Percentiles rank a stretch among this genome's conserved stretches.
Evolutionary conservation across 2,329 filamentous ascomycete species (phyloP).

Genomic region (Claviceps sp.): DNA sequence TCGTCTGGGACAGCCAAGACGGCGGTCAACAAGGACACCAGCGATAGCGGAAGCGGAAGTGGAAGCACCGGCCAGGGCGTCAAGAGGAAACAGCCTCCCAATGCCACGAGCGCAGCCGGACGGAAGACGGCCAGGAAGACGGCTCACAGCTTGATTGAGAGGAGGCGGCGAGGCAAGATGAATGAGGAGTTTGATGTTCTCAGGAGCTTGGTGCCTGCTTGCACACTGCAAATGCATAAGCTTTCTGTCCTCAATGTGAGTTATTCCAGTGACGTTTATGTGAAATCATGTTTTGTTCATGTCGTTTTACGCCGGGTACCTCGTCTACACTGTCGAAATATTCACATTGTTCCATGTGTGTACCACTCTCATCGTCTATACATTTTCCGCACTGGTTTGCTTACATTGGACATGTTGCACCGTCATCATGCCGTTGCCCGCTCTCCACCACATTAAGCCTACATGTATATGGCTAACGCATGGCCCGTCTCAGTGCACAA

Average conservation of each 20-base stretch:
- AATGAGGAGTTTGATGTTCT: constrained; percentile 93
- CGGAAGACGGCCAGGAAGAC: constrained; percentile 92
- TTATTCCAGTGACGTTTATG: not conserved
- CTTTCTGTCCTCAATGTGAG: constrained; percentile 81
- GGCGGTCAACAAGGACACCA: constrained; percentile 6
- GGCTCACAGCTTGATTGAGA: constrained; percentile 88
- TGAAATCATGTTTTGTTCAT: not conserved
- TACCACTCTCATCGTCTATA: too few species aligned
- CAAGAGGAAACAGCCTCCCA: constrained; percentile 75
- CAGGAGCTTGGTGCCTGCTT: constrained; percentile 92
- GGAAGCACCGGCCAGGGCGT: not conserved
- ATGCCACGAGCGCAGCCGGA: constrained; percentile 69
- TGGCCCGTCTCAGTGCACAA: constrained; percentile 55
- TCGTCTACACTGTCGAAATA: too few species aligned
- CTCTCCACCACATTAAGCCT: too few species aligned
- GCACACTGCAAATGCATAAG: constrained; percentile 97
- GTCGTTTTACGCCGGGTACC: not conserved
- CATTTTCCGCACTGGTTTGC: too few species aligned
- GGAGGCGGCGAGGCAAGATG: constrained; percentile 87
- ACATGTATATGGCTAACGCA: not conserved
- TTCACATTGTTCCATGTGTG: too few species aligned
- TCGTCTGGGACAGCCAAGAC: constrained; percentile 10
- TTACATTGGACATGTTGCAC: too few species aligned
- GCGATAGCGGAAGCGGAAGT: constrained; percentile 1
- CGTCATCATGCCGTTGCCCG: too few species aligned